Evolutionary conservation across 768 basidiomycete genomes (phyloP).

Genomic region (Psilocybe sp.): DNA sequence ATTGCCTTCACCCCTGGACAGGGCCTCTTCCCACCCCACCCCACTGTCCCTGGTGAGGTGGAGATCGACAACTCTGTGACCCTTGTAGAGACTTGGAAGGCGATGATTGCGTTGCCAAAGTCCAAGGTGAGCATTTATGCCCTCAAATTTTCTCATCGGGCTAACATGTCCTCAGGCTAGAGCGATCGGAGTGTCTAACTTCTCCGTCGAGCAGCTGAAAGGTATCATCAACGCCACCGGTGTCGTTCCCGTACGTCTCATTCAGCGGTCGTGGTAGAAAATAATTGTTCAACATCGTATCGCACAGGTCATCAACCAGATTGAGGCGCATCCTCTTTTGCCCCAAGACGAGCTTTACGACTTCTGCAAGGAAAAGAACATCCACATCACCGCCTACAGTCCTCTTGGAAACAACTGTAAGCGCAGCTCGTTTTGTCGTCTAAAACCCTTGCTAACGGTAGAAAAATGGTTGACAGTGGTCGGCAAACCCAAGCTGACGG

Average conservation of each 20-base stretch:
- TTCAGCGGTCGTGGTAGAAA: not conserved
- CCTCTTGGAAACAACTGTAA: constrained; percentile 81
- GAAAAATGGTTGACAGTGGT: constrained; percentile 35
- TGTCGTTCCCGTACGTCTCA: constrained; percentile 58
- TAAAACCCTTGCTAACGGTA: not conserved
- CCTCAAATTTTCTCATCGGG: not conserved
- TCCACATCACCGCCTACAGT: constrained; percentile 64
- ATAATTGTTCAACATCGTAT: not conserved
- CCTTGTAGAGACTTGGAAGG: constrained; percentile 82
- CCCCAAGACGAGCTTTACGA: constrained; percentile 71
- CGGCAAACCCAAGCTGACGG: constrained; percentile 64
- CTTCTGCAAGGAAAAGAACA: constrained; percentile 66
- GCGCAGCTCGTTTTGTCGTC: constrained; percentile 12
- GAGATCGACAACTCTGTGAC: constrained; percentile 56
- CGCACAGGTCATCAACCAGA: constrained; percentile 64
- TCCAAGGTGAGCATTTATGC: constrained; percentile 51
- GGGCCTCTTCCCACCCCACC: constrained; percentile 52
- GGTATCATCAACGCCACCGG: constrained; percentile 68
- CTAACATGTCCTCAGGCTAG: constrained; percentile 41
- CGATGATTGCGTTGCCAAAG: constrained; percentile 67
- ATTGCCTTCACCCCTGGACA: constrained; percentile 61
- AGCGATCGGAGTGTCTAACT: constrained; percentile 83
- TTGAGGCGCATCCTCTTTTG: constrained; percentile 80
- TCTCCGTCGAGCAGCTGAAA: constrained; percentile 61
- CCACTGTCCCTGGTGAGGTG: constrained; percentile 40